A percentile compares a stretch with the other conserved stretches of the same genome.
These are phyloP conservation scores for Croton setiger DNA, from an alignment of 441 rosid genomes.

Conservation along the genomic window DNA sequence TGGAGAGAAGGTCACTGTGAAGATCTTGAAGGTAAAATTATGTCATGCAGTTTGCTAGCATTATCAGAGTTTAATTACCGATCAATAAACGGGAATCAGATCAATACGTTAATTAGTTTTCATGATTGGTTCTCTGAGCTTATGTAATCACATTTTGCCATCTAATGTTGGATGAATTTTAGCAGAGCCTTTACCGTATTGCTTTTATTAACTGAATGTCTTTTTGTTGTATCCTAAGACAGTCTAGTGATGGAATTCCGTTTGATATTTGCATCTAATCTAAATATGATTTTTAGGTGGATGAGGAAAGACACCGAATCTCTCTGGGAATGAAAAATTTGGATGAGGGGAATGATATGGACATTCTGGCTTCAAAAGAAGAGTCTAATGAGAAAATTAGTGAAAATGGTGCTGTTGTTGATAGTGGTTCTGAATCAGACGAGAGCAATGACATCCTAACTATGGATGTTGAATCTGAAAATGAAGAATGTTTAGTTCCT, in stretches of 20 bases:
- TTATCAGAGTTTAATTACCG: background rate
- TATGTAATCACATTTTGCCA: background rate
- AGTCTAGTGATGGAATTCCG: background rate
- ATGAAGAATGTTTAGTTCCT: constrained; percentile 45
- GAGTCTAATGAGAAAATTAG: constrained; percentile 41
- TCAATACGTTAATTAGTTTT: background rate
- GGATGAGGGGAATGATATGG: constrained; percentile 33
- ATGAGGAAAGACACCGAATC: constrained; percentile 74
- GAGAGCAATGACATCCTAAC: constrained; percentile 28
- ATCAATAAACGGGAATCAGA: background rate
- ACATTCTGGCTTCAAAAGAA: constrained; percentile 32
- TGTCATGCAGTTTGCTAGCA: background rate
- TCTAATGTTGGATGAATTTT: background rate
- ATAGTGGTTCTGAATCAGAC: constrained; percentile 24
- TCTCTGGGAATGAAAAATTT: constrained; percentile 90
- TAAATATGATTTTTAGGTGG: constrained; percentile 48
- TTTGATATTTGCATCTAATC: constrained; percentile 21
- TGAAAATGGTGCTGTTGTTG: constrained; percentile 38
- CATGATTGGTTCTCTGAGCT: background rate
- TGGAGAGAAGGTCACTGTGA: constrained; percentile 72
- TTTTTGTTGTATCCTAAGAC: background rate
- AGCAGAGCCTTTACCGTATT: background rate
- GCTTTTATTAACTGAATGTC: background rate
- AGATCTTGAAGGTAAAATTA: constrained; percentile 73
- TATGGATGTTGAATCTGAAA: constrained; percentile 37